A percentile compares a stretch with the other conserved stretches of the same genome.
Evolutionary conservation across 495 filamentous ascomycete genomes (phyloP).

Genomic region (Cercophora sp.): DNA sequence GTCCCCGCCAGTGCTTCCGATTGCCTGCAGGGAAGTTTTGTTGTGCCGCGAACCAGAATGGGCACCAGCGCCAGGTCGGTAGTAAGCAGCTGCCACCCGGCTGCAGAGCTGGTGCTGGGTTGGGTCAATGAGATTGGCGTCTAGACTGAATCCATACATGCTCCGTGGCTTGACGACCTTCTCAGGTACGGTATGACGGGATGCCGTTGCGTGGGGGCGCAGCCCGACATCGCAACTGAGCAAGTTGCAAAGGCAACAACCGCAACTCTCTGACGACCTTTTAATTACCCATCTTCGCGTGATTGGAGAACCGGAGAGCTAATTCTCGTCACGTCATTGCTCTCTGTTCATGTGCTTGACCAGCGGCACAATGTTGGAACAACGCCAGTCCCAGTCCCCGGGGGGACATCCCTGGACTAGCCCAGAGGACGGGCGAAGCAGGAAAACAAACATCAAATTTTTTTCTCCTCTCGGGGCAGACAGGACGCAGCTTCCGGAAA

Average conservation of each 20-base stretch:
- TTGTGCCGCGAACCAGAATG: not conserved
- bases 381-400: not conserved
- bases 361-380: not conserved
- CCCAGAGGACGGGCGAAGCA: too few species aligned
- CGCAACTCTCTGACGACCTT: not conserved
- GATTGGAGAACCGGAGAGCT: conserved; percentile 4
- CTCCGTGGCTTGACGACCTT: not conserved
- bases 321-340: conserved; percentile 4
- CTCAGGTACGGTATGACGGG: not conserved
- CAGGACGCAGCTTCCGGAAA: too few species aligned
- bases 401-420: not conserved
- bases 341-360: not conserved
- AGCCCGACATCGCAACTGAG: conserved; percentile 8
- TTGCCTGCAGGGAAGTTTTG: not conserved
- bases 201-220: not conserved
- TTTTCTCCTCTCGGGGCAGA: too few species aligned
- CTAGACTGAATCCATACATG: not conserved
- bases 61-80: not conserved
- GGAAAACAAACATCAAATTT: too few species aligned
- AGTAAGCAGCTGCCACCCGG: not conserved
- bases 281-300: not conserved
- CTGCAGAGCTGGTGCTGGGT: not conserved
- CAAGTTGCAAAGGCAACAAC: not conserved
- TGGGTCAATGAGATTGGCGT: not conserved
- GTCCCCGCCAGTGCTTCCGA: conserved; percentile 9